Percentiles rank a stretch among this genome's conserved stretches.
These are phyloP conservation scores for Trametes cinnabarina DNA, from an alignment of 768 basidiomycete genomes.

Conservation along the genomic window DNA sequence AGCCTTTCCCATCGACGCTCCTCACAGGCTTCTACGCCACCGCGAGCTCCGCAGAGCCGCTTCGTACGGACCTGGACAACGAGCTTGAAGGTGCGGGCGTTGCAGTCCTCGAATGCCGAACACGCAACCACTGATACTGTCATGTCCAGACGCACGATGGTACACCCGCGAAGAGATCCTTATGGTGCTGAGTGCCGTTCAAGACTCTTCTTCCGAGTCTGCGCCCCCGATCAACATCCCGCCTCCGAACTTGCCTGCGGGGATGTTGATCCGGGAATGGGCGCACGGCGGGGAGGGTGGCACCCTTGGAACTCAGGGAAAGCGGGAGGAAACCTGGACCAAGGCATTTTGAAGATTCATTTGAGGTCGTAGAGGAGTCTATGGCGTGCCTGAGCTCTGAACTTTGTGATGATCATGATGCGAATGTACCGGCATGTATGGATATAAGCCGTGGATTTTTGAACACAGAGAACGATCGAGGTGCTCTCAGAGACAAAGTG, in stretches of 20 bases:
- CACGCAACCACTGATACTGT: background rate
- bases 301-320: background rate
- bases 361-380: too few species aligned
- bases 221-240: conserved; percentile 76
- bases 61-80: conserved; percentile 87
- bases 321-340: background rate
- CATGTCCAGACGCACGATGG: conserved; percentile 76
- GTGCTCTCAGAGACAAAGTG: too few species aligned
- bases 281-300: conserved; percentile 55
- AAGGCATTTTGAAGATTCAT: background rate
- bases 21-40: conserved; percentile 90
- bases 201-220: conserved; percentile 14
- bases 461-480: too few species aligned
- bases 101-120: too few species aligned
- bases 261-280: conserved; percentile 82
- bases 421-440: too few species aligned
- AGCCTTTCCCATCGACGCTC: conserved; percentile 89
- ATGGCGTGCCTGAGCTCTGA: too few species aligned
- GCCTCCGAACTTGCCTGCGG: conserved; percentile 73
- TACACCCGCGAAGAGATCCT: conserved; percentile 75
- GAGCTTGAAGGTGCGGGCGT: conserved; percentile 82
- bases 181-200: conserved; percentile 46
- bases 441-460: too few species aligned
- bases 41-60: conserved; percentile 68
- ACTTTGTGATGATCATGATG: too few species aligned